Evolutionary conservation across 371 early-diverging fungal species (phyloP).

Genomic region (Syncephalastrum sp.): DNA sequence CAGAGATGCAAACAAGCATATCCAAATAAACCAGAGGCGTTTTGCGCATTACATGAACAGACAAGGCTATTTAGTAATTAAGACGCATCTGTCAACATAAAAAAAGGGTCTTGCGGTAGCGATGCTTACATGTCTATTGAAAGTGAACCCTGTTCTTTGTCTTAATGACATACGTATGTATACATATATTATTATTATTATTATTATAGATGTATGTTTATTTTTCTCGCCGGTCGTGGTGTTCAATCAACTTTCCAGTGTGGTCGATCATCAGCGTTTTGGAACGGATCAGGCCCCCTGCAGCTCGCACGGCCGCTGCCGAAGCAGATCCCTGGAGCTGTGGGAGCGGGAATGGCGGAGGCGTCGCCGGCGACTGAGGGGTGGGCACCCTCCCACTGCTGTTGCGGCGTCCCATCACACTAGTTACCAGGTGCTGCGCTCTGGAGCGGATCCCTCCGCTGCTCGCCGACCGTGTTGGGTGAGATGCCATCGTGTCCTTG

Average conservation of each 20-base stretch:
- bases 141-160: no score
- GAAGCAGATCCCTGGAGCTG: slow-evolving; percentile 1
- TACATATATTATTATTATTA: no score
- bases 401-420: slow-evolving; percentile 23
- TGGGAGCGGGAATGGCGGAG: slow-evolving; percentile 4
- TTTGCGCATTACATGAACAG: no score
- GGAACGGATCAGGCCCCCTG: slow-evolving; percentile 16
- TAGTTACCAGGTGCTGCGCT: slow-evolving; percentile 25
- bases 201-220: not conserved
- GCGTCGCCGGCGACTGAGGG: not conserved
- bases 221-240: slow-evolving; percentile 11
- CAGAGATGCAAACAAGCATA: no score
- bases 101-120: no score
- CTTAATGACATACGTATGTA: no score
- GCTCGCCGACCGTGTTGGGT: slow-evolving; percentile 4
- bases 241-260: slow-evolving; percentile 14
- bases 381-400: not conserved
- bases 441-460: slow-evolving; percentile 18
- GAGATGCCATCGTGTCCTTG: slow-evolving; percentile 3
- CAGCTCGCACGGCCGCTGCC: slow-evolving; percentile 1
- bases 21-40: no score
- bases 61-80: no score
- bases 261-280: slow-evolving; percentile 20
- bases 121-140: no score
- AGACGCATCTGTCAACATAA: no score